Base-by-base conservation (phyloP, 1,139 yeast species). In the Hyphopichia wangnamkhiaoensis region DNA sequence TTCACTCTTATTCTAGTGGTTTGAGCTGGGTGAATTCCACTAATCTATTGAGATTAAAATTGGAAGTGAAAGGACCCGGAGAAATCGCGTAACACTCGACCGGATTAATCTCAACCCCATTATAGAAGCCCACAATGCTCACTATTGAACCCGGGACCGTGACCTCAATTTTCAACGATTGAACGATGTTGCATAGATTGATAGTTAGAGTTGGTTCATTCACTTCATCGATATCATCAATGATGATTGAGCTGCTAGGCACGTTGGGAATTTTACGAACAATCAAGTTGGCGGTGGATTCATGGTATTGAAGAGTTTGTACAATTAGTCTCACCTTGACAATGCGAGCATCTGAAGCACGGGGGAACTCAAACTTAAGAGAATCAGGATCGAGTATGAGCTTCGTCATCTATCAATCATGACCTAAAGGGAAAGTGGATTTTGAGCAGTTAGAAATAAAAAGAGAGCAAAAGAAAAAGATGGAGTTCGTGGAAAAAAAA, bases 251-350 rank as follows among this genome's bases (percentile, higher is more conserved):
- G 8, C 17, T 28, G 29, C 12, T 7, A 12, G 38, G 41, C 4
- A 50, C 35, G 6, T 42, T 46, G 6, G 56, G 49, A 12, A 54
- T 29, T 37, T 39, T 48, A 24, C 43, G 37, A 21, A 49, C 37
- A 15, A 31, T 27, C 34, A 55, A 36, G 8, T 23, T 35, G 3
- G 54, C 39, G 3, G 38, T 43, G 4, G 31, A 24, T 5, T 46
- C 47, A 12, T 31, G 30, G 41, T 55, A 63, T 10, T 43, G 42
- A 5, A 52, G 39, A 5, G 64, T 63, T 44, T 68, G 74, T 3
- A 52, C 69, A 8, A 69, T 38, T 15, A 67, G 33, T 15, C 74
- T 51, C 4, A 68, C 49, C 32, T 63, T 46, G 10, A 47, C 49
- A 1, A 53, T 51, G 5, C 37, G 36, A 2, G 58, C 43, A 4